Base-by-base conservation (phyloP, 306 rosid genomes). In the Gillenia trifoliata region DNA sequence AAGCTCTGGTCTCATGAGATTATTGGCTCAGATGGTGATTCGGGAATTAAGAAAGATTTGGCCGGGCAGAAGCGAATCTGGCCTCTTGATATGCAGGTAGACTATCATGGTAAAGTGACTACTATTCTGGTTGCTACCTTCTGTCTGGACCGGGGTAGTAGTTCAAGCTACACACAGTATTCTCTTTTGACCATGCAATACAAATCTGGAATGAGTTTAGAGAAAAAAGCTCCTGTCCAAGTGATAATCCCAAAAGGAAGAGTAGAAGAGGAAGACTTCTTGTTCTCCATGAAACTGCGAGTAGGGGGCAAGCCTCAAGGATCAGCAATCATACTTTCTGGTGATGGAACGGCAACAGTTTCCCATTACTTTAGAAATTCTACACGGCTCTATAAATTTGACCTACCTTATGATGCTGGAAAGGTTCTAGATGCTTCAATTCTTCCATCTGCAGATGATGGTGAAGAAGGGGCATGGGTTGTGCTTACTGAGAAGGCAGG, bases 191-290 rank as follows among this genome's bases (percentile, higher is more conserved):
- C 91, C 68, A 86, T 94, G 96, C 98, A 94, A 74, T 88, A 90
- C 81, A 91, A 87, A 82, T 88, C 94, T 74, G 92, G 86, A 64
- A 31, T 74, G 41, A 83, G 61, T 72, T 77, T 94, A 80, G 97
- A 94, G 91, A 94, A 89, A 80, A 94, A 87, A 71, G 80, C 84
- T 68, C 98, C 98, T 43, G 82, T 94, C 49, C 97, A 94, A 70
- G 96, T 94, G 77, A 86, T 94, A 82, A 94, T 94, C 63, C 98
- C 96, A 43, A 94, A 94, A 85, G 98, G 96, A 59, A 91, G 97
- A 85, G 87, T 90, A 60, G 98, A 94, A 82, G 83, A 88, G 56
- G 92, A 87, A 75, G 89, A 86, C 38, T 91, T 90, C 81, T 87
- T 94, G 83, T 91, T 89, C 80, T 91, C 97, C 74, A 91, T 94